Percentiles rank a stretch among this genome's conserved stretches.
Conservation (phyloP, 2,329 filamentous ascomycete genomes). For the Paecilomyces variotii region DNA sequence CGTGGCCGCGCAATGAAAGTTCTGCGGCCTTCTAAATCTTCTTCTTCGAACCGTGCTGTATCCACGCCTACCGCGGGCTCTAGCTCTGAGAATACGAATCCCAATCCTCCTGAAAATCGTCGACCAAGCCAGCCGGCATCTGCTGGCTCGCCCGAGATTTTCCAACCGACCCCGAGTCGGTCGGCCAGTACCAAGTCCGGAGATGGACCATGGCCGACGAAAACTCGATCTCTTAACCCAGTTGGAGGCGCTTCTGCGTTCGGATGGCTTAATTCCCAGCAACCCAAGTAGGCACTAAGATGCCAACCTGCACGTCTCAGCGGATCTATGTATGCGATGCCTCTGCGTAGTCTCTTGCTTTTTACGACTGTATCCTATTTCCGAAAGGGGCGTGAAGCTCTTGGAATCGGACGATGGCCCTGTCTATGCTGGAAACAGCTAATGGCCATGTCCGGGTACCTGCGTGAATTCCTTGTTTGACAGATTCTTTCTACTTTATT, state of each 20-base stretch:
- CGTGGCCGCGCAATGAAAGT: slow-evolving; percentile 74
- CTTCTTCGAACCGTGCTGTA: slow-evolving; percentile 31
- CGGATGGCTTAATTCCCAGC: slow-evolving; percentile 67
- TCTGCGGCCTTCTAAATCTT: slow-evolving; percentile 64
- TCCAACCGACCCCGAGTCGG: slow-evolving; percentile 9
- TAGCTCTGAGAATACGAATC: not conserved
- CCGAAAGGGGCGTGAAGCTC: not conserved
- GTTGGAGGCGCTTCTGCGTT: slow-evolving; percentile 90
- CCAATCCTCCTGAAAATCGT: slow-evolving; percentile 6
- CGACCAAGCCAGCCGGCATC: slow-evolving; percentile 2
- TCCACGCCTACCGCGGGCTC: slow-evolving; percentile 16
- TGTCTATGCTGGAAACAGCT: not conserved
- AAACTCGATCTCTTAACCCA: slow-evolving; percentile 64
- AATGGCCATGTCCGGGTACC: not conserved
- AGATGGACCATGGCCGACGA: slow-evolving; percentile 25
- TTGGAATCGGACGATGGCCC: not conserved
- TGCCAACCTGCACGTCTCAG: not conserved
- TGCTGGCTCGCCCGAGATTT: slow-evolving; percentile 6
- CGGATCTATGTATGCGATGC: not conserved
- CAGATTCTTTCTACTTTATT: not conserved
- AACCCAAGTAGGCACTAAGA: slow-evolving; percentile 3
- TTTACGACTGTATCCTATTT: not conserved
- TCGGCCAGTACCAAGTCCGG: slow-evolving; percentile 13
- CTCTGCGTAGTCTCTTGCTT: not conserved
- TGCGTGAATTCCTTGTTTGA: not conserved